These are phyloP conservation scores for Aspergillus tamarii DNA, from an alignment of 2,329 filamentous ascomycete species.

Conservation along the genomic window DNA sequence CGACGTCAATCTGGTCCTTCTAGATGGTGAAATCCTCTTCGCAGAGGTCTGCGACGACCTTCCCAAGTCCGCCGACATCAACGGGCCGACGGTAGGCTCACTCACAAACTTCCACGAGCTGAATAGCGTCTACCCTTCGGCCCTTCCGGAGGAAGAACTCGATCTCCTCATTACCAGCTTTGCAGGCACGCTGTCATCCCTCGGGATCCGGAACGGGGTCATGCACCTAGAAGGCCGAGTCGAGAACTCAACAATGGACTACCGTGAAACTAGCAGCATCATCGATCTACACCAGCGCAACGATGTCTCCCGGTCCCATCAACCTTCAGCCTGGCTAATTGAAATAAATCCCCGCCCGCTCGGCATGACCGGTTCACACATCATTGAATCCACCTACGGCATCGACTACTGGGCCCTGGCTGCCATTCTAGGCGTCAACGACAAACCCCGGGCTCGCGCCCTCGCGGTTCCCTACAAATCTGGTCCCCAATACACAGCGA, in stretches of 20 bases:
- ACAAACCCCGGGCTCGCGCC: too few relatives aligned
- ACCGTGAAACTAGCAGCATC: not conserved
- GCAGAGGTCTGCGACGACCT: constrained; percentile 20
- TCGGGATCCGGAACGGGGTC: too few relatives aligned
- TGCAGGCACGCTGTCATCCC: too few relatives aligned
- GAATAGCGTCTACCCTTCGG: constrained; percentile 2
- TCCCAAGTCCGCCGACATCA: constrained; percentile 12
- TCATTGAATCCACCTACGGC: constrained; percentile 8
- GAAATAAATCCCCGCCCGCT: constrained; percentile 14
- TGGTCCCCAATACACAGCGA: constrained; percentile 8
- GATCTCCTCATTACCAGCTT: not conserved
- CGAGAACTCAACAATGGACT: constrained; percentile 5
- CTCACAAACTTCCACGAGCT: constrained; percentile 9
- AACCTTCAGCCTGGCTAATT: constrained; percentile 4
- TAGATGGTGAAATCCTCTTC: constrained; percentile 18
- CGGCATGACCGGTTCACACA: not conserved
- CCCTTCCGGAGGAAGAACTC: not conserved
- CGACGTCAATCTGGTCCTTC: constrained; percentile 21
- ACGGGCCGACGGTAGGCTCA: not conserved
- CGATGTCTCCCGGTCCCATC: too few relatives aligned
- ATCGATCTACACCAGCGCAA: not conserved
- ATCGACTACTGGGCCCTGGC: constrained; percentile 11
- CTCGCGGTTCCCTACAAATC: not conserved
- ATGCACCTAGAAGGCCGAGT: constrained; percentile 15
- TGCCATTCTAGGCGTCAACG: too few relatives aligned